Conservation (phyloP, 2,329 filamentous ascomycete species). For the Shiraia sp. region DNA sequence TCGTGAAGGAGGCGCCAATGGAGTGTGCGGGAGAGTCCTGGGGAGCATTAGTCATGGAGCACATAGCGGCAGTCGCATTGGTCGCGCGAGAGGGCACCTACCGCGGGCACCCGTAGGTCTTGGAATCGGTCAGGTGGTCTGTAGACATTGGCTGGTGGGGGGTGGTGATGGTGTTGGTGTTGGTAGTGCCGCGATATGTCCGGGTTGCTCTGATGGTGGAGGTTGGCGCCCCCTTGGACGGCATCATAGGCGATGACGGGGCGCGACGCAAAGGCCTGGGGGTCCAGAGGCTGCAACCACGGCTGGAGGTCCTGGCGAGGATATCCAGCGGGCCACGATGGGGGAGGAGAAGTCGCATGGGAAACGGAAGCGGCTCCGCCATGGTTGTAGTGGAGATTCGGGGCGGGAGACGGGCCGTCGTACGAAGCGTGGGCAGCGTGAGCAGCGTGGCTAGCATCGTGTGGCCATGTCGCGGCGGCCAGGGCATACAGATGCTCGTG, state of each 20-base stretch:
- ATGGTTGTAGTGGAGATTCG: constrained; percentile 30
- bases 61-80: constrained; percentile 14
- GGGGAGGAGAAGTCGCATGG: constrained; percentile 15
- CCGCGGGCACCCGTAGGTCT: constrained; percentile 22
- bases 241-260: constrained; percentile 22
- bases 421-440: constrained; percentile 15
- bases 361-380: constrained; percentile 28
- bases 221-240: constrained; percentile 18
- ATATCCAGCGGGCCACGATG: constrained; percentile 25
- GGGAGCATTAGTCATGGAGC: constrained; percentile 21
- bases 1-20: constrained; percentile 27
- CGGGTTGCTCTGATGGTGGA: constrained; percentile 16
- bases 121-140: constrained; percentile 19
- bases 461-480: constrained; percentile 29
- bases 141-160: constrained; percentile 11
- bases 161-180: constrained; percentile 12
- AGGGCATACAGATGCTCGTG: constrained; percentile 32
- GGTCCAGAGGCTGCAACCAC: constrained; percentile 21
- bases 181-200: constrained; percentile 19
- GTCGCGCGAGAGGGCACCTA: constrained; percentile 24
- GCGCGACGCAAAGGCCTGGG: constrained; percentile 21
- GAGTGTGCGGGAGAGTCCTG: constrained; percentile 25
- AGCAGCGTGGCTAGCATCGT: constrained; percentile 13
- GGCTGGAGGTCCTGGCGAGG: constrained; percentile 16
- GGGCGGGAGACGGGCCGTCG: constrained; percentile 26